Evolutionary conservation across 192 early-diverging fungal genomes (phyloP).

Genomic region (Coemansia sp.): DNA sequence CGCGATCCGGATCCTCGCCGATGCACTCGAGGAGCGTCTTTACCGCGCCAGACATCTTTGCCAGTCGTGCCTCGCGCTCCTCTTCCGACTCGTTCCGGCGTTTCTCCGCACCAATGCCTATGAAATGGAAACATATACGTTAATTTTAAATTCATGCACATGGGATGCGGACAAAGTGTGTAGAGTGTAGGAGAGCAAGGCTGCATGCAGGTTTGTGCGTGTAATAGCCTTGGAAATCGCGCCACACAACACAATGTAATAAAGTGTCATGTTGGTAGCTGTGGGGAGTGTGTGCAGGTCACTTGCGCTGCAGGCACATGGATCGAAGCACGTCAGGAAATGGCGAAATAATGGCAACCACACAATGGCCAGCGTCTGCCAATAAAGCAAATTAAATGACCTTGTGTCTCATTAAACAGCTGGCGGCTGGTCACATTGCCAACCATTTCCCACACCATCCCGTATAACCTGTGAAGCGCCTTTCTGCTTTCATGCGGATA

Average conservation of each 20-base stretch:
- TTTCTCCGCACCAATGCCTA: slow-evolving; percentile 77
- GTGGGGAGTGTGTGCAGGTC: background rate
- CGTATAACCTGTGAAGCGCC: background rate
- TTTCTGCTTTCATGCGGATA: background rate
- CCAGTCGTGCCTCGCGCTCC: slow-evolving; percentile 66
- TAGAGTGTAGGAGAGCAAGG: too few relatives aligned
- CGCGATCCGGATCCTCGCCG: slow-evolving; percentile 92
- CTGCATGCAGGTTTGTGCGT: too few relatives aligned
- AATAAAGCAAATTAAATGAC: background rate
- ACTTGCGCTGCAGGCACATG: background rate
- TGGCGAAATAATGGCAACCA: background rate
- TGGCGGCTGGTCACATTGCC: background rate
- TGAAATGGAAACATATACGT: background rate
- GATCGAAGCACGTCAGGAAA: background rate
- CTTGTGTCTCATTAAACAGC: background rate
- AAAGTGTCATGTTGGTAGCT: background rate
- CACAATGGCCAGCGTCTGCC: background rate
- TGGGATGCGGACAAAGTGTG: too few relatives aligned
- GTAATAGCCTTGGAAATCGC: too few relatives aligned
- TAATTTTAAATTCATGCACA: too few relatives aligned
- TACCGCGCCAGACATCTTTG: slow-evolving; percentile 83
- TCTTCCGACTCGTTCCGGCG: slow-evolving; percentile 78
- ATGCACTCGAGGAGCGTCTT: slow-evolving; percentile 86
- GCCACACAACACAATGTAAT: background rate
- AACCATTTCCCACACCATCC: background rate